phyloP scores from a whole-genome alignment of 1,139 yeast genomes.

The Yamadazyma dushanensis region DNA sequence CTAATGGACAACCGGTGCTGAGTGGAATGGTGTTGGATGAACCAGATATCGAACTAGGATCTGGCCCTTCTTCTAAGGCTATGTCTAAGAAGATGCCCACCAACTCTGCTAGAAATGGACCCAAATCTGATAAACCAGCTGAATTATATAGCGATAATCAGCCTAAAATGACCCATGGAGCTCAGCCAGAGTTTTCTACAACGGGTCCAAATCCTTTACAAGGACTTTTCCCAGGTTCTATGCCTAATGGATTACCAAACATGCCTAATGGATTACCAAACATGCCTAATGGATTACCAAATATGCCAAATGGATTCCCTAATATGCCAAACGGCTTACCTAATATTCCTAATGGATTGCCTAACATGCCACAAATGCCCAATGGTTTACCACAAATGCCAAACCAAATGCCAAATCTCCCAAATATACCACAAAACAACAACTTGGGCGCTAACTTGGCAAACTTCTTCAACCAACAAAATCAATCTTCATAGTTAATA shows the following conservation, averaged over 20 bases:
- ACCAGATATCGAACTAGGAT: constrained; percentile 95
- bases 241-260: constrained; percentile 18
- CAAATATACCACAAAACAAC: constrained; percentile 13
- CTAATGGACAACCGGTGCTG: constrained; percentile 83
- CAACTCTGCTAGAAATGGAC: constrained; percentile 83
- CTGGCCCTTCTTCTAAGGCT: constrained; percentile 91
- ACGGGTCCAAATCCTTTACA: constrained; percentile 49
- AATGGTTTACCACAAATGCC: constrained; percentile 16
- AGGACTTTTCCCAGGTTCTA: constrained; percentile 36
- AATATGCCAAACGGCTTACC: constrained; percentile 18
- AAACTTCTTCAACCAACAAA: constrained; percentile 27
- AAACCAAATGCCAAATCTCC: constrained; percentile 22
- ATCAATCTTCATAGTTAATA: constrained; percentile 1
- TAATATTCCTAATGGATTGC: too few relatives aligned
- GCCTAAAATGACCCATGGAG: constrained; percentile 27
- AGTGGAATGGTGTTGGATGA: constrained; percentile 89
- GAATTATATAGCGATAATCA: constrained; percentile 47
- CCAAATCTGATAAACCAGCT: constrained; percentile 72
- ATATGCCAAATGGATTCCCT: constrained; percentile 20
- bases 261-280: constrained; percentile 1
- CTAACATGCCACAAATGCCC: constrained; percentile 15
- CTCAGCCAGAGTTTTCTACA: constrained; percentile 37
- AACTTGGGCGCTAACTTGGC: constrained; percentile 37
- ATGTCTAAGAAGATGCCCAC: constrained; percentile 88
- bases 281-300: constrained; percentile 15